Percentiles rank a stretch among this genome's conserved stretches.
Evolutionary conservation across 495 filamentous ascomycete species (phyloP).

Genomic region (Tirmania nivea): DNA sequence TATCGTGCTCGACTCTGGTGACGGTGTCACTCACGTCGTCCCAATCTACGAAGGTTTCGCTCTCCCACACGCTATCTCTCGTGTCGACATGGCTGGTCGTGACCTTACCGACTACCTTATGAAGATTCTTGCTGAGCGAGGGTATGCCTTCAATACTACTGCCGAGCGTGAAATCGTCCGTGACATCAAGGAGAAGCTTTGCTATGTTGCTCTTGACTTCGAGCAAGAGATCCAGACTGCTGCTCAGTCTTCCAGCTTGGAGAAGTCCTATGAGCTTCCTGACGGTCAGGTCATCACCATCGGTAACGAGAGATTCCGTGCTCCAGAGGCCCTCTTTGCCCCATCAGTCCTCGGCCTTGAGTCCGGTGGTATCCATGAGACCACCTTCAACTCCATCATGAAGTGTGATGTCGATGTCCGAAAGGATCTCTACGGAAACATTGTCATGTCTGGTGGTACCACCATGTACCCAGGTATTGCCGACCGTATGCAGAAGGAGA

Average conservation of each 20-base stretch:
- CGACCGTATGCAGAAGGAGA: constrained; percentile 99
- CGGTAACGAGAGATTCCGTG: constrained; percentile 80
- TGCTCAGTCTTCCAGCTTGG: constrained; percentile 86
- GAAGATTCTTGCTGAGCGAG: constrained; percentile 70
- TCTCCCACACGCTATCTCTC: constrained; percentile 76
- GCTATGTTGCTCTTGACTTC: constrained; percentile 86
- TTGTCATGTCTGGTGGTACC: constrained; percentile 86
- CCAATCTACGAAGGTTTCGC: constrained; percentile 97
- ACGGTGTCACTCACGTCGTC: constrained; percentile 93
- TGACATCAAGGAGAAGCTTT: constrained; percentile 84
- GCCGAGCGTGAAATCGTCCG: constrained; percentile 96
- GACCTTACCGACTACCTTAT: constrained; percentile 96
- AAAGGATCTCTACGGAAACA: constrained; percentile 83
- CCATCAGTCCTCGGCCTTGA: constrained; percentile 92
- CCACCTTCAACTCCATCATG: constrained; percentile 88
- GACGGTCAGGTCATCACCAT: constrained; percentile 99
- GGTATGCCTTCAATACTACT: constrained; percentile 88
- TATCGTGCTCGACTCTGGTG: constrained; percentile 83
- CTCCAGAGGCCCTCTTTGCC: constrained; percentile 93
- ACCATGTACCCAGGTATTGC: constrained; percentile 99
- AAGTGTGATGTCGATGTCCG: constrained; percentile 94
- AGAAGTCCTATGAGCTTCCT: constrained; percentile 99
- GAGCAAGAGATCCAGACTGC: constrained; percentile 99
- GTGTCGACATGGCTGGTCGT: constrained; percentile 93
- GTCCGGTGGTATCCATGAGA: constrained; percentile 92